A percentile compares a stretch with the other conserved stretches of the same genome.
Evolutionary conservation across 192 early-diverging fungal species (phyloP).

Genomic region (Linnemannia zychae): DNA sequence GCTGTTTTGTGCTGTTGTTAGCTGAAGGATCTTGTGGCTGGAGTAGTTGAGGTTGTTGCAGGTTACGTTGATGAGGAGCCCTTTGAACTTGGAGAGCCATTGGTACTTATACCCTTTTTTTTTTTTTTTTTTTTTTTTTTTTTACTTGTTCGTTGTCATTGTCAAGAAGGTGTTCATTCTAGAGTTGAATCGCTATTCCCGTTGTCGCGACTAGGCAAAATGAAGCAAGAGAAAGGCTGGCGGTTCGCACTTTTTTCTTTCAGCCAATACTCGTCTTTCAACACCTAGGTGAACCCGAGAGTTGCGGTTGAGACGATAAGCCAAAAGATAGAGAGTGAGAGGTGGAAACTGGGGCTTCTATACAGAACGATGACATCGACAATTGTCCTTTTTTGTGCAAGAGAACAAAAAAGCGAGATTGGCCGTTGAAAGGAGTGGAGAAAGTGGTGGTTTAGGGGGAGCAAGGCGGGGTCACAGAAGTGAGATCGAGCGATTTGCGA

Average conservation of each 20-base stretch:
- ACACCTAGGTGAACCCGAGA: too few relatives aligned
- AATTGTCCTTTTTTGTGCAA: not conserved
- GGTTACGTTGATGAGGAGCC: not conserved
- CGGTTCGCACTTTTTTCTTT: not conserved
- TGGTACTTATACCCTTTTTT: not conserved
- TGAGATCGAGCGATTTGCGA: constrained; percentile 1
- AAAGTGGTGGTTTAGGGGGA: not conserved
- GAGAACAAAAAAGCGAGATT: not conserved
- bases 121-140: too few relatives aligned
- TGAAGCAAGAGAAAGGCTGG: not conserved
- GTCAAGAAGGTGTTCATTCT: not conserved
- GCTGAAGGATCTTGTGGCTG: too few relatives aligned
- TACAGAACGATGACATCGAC: not conserved
- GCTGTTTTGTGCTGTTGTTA: not conserved
- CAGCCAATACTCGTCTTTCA: too few relatives aligned
- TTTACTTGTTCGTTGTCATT: too few relatives aligned
- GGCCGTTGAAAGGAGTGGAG: not conserved
- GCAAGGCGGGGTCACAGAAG: not conserved
- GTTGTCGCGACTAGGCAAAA: not conserved
- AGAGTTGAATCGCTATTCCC: not conserved
- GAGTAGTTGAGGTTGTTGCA: too few relatives aligned
- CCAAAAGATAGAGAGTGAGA: too few relatives aligned
- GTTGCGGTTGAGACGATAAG: too few relatives aligned
- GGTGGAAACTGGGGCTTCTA: too few relatives aligned
- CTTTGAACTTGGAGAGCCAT: not conserved